phyloP scores from a whole-genome alignment of 176 grass and related monocot species.

The Oryza glaberrima region DNA sequence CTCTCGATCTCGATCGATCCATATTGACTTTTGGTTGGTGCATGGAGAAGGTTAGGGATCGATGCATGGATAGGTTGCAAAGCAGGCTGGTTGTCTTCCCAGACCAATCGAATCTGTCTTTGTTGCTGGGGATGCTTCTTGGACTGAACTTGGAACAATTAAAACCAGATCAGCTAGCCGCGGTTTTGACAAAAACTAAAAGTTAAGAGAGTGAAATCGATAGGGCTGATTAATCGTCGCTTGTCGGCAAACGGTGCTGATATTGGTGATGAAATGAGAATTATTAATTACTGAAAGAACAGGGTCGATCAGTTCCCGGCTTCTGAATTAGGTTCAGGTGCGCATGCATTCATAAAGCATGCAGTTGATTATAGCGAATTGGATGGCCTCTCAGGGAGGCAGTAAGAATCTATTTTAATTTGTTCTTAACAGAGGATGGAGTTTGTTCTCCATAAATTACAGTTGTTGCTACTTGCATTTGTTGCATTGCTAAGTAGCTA shows the following conservation, averaged over 20 bases:
- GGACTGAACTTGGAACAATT: neutral
- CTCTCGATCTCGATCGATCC: neutral
- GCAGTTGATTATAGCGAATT: neutral
- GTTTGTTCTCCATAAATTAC: neutral
- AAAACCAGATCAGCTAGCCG: neutral
- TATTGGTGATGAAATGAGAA: neutral
- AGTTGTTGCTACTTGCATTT: neutral
- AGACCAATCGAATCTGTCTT: neutral
- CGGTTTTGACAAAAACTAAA: neutral
- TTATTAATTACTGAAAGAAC: neutral
- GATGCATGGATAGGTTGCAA: neutral
- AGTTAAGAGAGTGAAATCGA: neutral
- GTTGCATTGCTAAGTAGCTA: no score
- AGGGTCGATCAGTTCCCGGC: neutral
- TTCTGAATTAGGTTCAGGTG: neutral
- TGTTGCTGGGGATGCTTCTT: neutral
- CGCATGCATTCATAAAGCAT: no score
- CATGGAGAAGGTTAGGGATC: neutral
- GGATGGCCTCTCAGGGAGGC: neutral
- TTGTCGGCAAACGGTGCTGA: slow-evolving; percentile 28
- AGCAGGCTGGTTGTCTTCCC: neutral
- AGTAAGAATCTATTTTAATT: no score
- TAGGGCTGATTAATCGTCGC: neutral
- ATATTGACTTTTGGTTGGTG: neutral
- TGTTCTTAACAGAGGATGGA: no score